A percentile compares a stretch with the other conserved stretches of the same genome.
Conservation (phyloP, 2,329 filamentous ascomycete genomes). For the Acephala macrosclerotiorum region DNA sequence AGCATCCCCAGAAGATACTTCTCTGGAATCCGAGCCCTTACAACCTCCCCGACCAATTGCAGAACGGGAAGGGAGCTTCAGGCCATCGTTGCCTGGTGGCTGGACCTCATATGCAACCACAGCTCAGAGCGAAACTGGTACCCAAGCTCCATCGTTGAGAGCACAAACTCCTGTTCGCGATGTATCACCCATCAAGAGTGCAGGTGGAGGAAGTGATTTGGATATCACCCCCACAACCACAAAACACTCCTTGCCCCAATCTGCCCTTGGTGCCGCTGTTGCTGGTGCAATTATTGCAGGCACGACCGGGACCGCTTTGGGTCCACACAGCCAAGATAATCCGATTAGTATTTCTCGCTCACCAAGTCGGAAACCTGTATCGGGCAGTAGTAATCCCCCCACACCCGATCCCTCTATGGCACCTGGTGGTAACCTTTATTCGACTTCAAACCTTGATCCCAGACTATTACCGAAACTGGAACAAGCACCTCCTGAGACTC, state of each 20-base stretch:
- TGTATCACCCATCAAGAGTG: constrained; percentile 9
- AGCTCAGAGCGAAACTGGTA: constrained; percentile 26
- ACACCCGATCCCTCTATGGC: constrained; percentile 36
- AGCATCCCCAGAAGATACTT: constrained; percentile 39
- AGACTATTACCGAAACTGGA: constrained; percentile 34
- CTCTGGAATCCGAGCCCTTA: constrained; percentile 17
- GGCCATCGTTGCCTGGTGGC: constrained; percentile 41
- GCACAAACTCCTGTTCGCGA: constrained; percentile 16
- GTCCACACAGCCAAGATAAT: not conserved
- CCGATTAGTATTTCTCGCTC: not conserved
- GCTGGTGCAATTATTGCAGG: constrained; percentile 51
- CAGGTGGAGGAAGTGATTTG: constrained; percentile 22
- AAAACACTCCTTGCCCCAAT: constrained; percentile 32
- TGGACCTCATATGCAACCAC: constrained; percentile 44
- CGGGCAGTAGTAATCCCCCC: constrained; percentile 27
- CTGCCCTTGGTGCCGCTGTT: constrained; percentile 25
- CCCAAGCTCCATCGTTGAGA: constrained; percentile 14
- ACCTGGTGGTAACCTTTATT: constrained; percentile 36
- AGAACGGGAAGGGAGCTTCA: constrained; percentile 40
- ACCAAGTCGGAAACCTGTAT: constrained; percentile 13
- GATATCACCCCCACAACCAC: constrained; percentile 39
- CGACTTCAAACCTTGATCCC: constrained; percentile 35
- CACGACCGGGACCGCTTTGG: not conserved
- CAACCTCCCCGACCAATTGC: constrained; percentile 31
- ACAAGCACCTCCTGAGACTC: constrained; percentile 32